Evolutionary conservation across 495 filamentous ascomycete genomes (phyloP), one percentile per base, ranked within the genome.

Genomic region (Aspergillus homomorphus): DNA sequence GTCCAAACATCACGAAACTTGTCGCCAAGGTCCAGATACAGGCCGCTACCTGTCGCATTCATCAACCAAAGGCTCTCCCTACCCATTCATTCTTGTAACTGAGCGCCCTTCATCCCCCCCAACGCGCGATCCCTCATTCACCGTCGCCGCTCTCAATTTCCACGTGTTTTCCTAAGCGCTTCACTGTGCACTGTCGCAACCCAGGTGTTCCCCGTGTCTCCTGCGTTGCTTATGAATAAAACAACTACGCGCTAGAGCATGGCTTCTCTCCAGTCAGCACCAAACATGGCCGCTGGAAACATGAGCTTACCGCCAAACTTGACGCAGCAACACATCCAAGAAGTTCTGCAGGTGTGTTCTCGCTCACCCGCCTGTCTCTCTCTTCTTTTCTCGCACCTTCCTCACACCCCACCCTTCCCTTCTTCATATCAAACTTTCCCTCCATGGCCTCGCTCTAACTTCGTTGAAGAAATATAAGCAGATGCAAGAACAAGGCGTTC

Each of bases 401-500:
- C 49, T 18, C 33, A 9, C 45, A 38, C 22, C 51, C 56, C 46
- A 20, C 22, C 41, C 51, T 54, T 24, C 12, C 41, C 28, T 41
- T 18, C 26, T 2, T 28, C 9, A 9, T 55, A n/a, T 51, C 26
- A 53, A 30, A 51, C 59, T 56, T 10, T 3, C 20, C 38, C 26
- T 23, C 42, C 10, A 28, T 24, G 18, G 16, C 41, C 45, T 18
- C 28, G 4, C 33, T 24, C 22, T 22, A 26, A 41, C 45, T 51
- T 24, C 12, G 28, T 26, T 28, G 10, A 33, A 96, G 91, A 91
- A 88, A 74, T 93, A 83, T 66, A 84, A 88, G 61, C 86, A 89
- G 70, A 86, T 96, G 86, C 89, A 89, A 77, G 77, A 84, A 24
- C 78, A 86, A 58, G 89, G 89, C 38, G 85, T 92, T 18, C 80